Percentiles rank a stretch among this genome's conserved stretches.
Evolutionary conservation across 495 filamentous ascomycete species (phyloP).

Genomic region (Annulohypoxylon nitens): DNA sequence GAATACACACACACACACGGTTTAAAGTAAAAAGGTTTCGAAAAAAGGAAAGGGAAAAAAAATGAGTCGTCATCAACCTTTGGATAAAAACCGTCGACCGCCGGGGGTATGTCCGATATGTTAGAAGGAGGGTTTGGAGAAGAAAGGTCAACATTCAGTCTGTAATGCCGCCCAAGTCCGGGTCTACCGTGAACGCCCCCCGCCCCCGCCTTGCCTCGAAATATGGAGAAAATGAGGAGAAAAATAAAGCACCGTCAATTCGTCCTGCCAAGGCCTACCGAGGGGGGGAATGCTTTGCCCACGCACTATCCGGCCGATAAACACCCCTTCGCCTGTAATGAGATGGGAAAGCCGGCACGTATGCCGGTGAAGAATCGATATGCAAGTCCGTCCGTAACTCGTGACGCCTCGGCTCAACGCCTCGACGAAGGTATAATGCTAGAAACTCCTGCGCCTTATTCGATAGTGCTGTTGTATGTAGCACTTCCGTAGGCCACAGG

Average conservation of each 20-base stretch:
- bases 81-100: conserved; percentile 10
- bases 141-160: conserved; percentile 39
- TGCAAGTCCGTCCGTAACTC: conserved; percentile 53
- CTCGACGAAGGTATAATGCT: conserved; percentile 40
- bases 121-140: neutral
- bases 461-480: conserved; percentile 23
- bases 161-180: conserved; percentile 24
- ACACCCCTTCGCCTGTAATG: conserved; percentile 29
- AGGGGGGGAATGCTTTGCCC: conserved; percentile 38
- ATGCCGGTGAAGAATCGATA: conserved; percentile 45
- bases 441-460: conserved; percentile 23
- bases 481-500: conserved; percentile 36
- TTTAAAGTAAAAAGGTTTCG: too few relatives aligned
- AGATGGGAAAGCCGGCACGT: conserved; percentile 41
- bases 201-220: conserved; percentile 29
- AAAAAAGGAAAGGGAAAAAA: conserved; percentile 11
- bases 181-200: conserved; percentile 40
- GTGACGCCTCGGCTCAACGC: conserved; percentile 49
- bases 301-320: conserved; percentile 44
- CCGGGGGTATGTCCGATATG: conserved; percentile 25
- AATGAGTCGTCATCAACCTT: conserved; percentile 29
- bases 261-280: conserved; percentile 28
- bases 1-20: conserved; percentile 9
- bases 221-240: conserved; percentile 8
- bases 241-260: conserved; percentile 31